These are phyloP conservation scores for Micractinium sp. DNA, from an alignment of 139 green algal genomes.

Conservation along the genomic window DNA sequence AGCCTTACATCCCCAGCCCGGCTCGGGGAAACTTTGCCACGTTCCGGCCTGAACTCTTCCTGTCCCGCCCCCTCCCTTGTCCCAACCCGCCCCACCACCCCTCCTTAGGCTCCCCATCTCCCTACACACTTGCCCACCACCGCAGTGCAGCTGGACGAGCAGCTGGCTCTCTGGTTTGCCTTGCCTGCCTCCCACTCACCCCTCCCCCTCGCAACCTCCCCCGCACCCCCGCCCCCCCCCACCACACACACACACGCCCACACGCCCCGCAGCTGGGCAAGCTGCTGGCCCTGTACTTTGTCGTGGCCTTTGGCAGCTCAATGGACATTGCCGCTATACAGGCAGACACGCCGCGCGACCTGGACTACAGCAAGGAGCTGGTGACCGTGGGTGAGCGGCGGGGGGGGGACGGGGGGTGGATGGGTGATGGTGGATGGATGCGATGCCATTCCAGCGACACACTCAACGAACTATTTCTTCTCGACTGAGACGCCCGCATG, in stretches of 20 bases:
- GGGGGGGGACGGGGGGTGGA: no score
- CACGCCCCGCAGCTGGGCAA: conserved; percentile 60
- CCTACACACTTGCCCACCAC: no score
- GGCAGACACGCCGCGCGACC: conserved; percentile 40
- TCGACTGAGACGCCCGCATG: background rate
- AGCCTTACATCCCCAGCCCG: background rate
- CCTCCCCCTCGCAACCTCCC: background rate
- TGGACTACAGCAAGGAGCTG: conserved; percentile 83
- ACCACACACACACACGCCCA: no score
- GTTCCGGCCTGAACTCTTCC: no score
- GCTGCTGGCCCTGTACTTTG: conserved; percentile 74
- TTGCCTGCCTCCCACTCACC: background rate
- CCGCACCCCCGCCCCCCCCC: background rate
- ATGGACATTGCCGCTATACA: conserved; percentile 69
- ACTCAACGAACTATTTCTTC: no score
- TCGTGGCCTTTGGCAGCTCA: conserved; percentile 82
- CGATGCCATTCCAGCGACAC: no score
- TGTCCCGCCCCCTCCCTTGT: background rate
- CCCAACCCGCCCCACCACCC: no score
- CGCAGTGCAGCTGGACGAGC: no score
- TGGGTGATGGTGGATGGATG: no score
- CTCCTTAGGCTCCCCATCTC: no score
- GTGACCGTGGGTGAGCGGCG: conserved; percentile 54
- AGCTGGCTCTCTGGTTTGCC: background rate
- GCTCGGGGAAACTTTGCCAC: no score